Evolutionary conservation across 1,139 yeast species (phyloP).

Genomic region (Saccharomyces pastorianus): DNA sequence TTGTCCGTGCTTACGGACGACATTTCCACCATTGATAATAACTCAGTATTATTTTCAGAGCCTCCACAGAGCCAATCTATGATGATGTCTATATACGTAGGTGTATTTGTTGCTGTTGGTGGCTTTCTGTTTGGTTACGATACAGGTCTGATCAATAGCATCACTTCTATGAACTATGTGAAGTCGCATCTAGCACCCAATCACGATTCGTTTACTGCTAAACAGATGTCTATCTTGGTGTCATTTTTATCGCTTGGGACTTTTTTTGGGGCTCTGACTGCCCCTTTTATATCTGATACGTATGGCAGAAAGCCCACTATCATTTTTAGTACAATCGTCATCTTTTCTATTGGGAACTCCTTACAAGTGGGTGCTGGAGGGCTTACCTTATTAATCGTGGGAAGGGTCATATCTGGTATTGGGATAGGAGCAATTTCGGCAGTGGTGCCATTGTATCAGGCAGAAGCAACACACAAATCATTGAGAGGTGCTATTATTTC

Average conservation of each 20-base stretch:
- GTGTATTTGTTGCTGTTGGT: constrained; percentile 70
- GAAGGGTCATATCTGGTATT: constrained; percentile 61
- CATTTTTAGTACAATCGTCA: constrained; percentile 24
- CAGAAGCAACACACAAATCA: constrained; percentile 75
- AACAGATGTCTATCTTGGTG: constrained; percentile 60
- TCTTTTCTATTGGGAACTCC: constrained; percentile 47
- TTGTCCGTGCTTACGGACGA: constrained; percentile 9
- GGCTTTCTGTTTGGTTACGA: constrained; percentile 81
- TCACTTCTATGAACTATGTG: constrained; percentile 63
- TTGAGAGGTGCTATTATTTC: constrained; percentile 76
- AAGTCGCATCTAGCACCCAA: constrained; percentile 44
- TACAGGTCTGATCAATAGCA: constrained; percentile 69
- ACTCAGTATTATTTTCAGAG: constrained; percentile 15
- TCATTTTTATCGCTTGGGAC: constrained; percentile 70
- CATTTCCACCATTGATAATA: constrained; percentile 12
- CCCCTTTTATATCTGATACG: constrained; percentile 61
- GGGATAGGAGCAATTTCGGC: constrained; percentile 53
- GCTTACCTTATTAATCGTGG: constrained; percentile 45
- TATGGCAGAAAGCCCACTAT: constrained; percentile 39
- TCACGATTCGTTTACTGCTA: constrained; percentile 42
- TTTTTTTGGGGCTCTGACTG: constrained; percentile 62
- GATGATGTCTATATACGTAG: constrained; percentile 56
- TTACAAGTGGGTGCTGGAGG: constrained; percentile 51
- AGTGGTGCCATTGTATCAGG: constrained; percentile 65
- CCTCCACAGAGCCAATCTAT: constrained; percentile 42